phyloP scores from a whole-genome alignment of 768 basidiomycete species.

The Amanita pallidorosea region DNA sequence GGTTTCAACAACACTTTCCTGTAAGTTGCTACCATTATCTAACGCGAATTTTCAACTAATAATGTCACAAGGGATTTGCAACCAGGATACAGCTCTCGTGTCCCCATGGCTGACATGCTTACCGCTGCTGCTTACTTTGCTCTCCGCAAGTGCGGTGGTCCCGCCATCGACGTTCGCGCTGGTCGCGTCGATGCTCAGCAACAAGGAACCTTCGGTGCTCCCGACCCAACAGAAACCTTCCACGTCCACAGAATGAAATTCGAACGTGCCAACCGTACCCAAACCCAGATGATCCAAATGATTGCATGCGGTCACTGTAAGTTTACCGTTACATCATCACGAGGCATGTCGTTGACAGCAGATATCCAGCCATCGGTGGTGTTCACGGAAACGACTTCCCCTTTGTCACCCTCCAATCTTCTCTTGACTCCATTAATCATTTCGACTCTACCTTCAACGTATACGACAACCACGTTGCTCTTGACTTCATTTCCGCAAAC shows the following conservation, averaged over 20 bases:
- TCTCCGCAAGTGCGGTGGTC: slow-evolving; percentile 20
- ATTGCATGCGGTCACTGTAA: slow-evolving; percentile 22
- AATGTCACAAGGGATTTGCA: not conserved
- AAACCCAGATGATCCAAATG: slow-evolving; percentile 21
- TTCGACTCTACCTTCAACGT: slow-evolving; percentile 3
- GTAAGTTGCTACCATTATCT: not conserved
- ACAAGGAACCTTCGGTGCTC: slow-evolving; percentile 20
- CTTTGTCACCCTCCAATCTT: not conserved
- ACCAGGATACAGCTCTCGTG: slow-evolving; percentile 1
- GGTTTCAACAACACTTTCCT: slow-evolving; percentile 4
- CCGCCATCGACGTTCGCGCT: slow-evolving; percentile 19
- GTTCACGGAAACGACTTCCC: slow-evolving; percentile 20
- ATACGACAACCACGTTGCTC: not conserved
- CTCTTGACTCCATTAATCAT: not conserved
- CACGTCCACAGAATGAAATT: slow-evolving; percentile 16
- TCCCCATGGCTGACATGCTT: slow-evolving; percentile 19
- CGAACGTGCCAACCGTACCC: slow-evolving; percentile 17
- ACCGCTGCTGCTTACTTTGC: slow-evolving; percentile 18
- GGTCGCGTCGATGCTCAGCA: slow-evolving; percentile 22
- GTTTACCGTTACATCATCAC: not conserved
- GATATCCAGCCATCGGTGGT: slow-evolving; percentile 15
- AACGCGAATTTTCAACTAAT: not conserved
- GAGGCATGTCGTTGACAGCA: not conserved
- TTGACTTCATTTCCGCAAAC: slow-evolving; percentile 1
- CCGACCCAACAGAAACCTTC: slow-evolving; percentile 16